Percentiles rank a stretch among this genome's conserved stretches.
Conservation (phyloP, 495 filamentous ascomycete species). For the Tuber brumale region DNA sequence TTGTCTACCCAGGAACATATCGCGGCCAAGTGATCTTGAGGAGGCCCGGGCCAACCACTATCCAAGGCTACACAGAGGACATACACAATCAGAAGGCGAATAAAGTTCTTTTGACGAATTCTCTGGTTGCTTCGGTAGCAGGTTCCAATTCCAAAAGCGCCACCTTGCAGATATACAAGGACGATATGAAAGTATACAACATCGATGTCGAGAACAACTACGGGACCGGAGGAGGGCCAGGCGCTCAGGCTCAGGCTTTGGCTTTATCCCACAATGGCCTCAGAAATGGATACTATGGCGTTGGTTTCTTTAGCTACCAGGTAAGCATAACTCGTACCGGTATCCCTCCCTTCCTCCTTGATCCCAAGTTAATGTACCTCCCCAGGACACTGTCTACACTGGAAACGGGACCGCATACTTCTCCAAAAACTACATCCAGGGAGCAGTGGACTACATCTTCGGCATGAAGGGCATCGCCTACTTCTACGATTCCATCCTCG, state of each 20-base stretch:
- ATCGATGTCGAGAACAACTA: constrained; percentile 28
- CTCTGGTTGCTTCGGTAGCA: constrained; percentile 25
- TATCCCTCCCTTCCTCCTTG: neutral
- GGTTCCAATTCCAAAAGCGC: constrained; percentile 33
- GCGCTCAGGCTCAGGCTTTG: constrained; percentile 26
- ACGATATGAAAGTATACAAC: constrained; percentile 29
- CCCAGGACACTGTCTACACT: constrained; percentile 55
- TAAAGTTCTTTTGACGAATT: constrained; percentile 26
- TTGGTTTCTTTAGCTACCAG: constrained; percentile 33
- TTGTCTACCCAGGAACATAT: constrained; percentile 33
- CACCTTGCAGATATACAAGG: constrained; percentile 25
- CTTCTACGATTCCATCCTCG: constrained; percentile 55
- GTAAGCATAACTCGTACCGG: neutral
- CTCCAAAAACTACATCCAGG: constrained; percentile 51
- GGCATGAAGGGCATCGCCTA: constrained; percentile 56
- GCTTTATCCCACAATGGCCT: constrained; percentile 27
- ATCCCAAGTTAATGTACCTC: neutral
- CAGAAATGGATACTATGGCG: constrained; percentile 30
- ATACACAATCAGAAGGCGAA: constrained; percentile 15
- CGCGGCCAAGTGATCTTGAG: constrained; percentile 21
- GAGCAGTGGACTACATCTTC: constrained; percentile 63
- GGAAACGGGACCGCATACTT: constrained; percentile 54
- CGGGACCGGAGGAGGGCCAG: constrained; percentile 19
- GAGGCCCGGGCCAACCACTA: constrained; percentile 23
- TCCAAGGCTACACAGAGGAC: constrained; percentile 30